phyloP scores from a whole-genome alignment of 208 protist genomes.

The Histomonas meleagridis region DNA sequence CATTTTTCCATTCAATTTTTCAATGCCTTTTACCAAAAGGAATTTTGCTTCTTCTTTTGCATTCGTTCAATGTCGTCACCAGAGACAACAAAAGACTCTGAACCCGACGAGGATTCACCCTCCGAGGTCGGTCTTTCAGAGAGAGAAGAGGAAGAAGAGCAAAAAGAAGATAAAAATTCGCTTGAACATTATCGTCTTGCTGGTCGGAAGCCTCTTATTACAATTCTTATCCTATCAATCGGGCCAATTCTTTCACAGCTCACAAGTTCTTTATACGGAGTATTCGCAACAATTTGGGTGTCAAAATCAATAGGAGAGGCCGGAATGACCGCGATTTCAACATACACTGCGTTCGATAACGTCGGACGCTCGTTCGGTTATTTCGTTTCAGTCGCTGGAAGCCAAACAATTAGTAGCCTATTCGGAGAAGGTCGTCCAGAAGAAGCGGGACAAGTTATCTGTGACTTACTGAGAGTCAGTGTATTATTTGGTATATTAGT shows the following conservation, averaged over 20 bases:
- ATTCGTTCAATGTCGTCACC: no score
- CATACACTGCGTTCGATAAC: background rate
- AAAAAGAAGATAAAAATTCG: background rate
- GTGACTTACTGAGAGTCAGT: background rate
- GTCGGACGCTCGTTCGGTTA: background rate
- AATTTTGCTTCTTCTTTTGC: no score
- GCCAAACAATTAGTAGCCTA: background rate
- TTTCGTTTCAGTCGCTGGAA: background rate
- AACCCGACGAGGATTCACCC: no score
- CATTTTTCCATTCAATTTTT: no score
- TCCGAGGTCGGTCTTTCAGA: no score
- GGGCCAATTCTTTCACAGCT: background rate
- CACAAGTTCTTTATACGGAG: background rate
- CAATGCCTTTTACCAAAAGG: no score
- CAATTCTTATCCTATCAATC: background rate
- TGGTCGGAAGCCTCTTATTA: background rate
- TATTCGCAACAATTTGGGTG: background rate
- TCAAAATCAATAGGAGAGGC: background rate
- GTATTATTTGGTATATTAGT: background rate
- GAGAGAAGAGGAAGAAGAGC: no score
- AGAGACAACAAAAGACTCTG: no score
- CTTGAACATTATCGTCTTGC: background rate
- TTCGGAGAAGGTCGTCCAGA: background rate
- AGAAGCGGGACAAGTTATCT: background rate
- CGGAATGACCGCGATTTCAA: background rate